Evolutionary conservation across 2,329 filamentous ascomycete genomes (phyloP).

Genomic region (Colletotrichum karsti): DNA sequence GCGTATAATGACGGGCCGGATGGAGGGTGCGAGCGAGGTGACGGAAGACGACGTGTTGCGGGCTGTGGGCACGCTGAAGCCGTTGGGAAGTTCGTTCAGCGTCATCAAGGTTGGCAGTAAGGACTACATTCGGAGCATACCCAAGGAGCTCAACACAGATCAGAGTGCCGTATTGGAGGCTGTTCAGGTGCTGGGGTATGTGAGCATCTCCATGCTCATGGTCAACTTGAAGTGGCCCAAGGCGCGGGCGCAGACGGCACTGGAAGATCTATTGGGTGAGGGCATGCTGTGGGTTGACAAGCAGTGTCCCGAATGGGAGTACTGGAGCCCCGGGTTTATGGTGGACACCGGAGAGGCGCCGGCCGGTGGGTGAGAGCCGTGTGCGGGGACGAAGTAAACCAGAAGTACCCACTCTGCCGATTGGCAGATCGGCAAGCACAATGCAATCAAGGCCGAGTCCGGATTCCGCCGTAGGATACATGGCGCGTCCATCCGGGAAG

Average conservation of each 20-base stretch:
- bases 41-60: slow-evolving; percentile 93
- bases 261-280: slow-evolving; percentile 89
- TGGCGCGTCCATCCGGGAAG: not conserved
- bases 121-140: slow-evolving; percentile 89
- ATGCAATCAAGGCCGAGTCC: not conserved
- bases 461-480: not conserved
- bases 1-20: slow-evolving; percentile 75
- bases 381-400: slow-evolving; percentile 32
- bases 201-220: slow-evolving; percentile 89
- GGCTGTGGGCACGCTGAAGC: slow-evolving; percentile 86
- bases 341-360: slow-evolving; percentile 44
- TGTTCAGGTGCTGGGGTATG: slow-evolving; percentile 87
- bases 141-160: slow-evolving; percentile 94
- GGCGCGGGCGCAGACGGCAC: slow-evolving; percentile 84
- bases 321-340: slow-evolving; percentile 89
- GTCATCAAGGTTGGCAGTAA: slow-evolving; percentile 85
- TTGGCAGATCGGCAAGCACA: not conserved
- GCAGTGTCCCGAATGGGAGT: slow-evolving; percentile 87
- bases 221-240: slow-evolving; percentile 87
- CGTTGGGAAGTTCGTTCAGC: slow-evolving; percentile 87
- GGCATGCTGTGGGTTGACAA: slow-evolving; percentile 95
- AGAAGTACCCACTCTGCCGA: slow-evolving; percentile 18
- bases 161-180: slow-evolving; percentile 93
- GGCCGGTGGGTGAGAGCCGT: slow-evolving; percentile 28
- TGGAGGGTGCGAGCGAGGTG: slow-evolving; percentile 81